These are phyloP conservation scores for Neurospora sp. DNA, from an alignment of 2,329 filamentous ascomycete species.

Conservation along the genomic window DNA sequence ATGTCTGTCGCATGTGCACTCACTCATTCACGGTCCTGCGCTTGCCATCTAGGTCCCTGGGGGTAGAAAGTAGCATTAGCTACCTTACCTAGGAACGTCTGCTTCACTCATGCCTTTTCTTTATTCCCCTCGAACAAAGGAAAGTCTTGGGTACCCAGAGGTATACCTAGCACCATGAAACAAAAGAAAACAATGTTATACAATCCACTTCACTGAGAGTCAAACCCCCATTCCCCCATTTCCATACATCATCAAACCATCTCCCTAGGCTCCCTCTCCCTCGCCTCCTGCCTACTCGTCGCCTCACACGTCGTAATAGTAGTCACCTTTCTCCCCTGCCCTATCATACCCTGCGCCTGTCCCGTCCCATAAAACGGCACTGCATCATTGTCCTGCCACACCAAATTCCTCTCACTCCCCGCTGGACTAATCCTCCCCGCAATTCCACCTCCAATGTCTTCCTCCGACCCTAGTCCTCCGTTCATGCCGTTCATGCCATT, in stretches of 20 bases:
- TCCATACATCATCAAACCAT: not conserved
- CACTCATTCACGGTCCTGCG: too few species aligned
- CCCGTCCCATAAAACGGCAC: not conserved
- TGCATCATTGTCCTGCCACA: not conserved
- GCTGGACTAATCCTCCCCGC: constrained; percentile 6
- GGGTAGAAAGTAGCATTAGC: too few species aligned
- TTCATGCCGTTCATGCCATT: not conserved
- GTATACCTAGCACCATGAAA: not conserved
- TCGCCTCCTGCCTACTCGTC: not conserved
- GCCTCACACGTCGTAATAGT: not conserved
- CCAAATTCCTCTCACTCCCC: constrained; percentile 11
- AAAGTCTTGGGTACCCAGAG: not conserved
- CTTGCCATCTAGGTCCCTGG: too few species aligned
- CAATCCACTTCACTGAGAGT: not conserved
- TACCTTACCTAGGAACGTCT: not conserved
- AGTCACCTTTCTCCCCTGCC: constrained; percentile 2
- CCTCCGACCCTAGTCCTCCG: not conserved
- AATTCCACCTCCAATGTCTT: not conserved
- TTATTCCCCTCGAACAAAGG: not conserved
- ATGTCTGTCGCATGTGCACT: too few species aligned
- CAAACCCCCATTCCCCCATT: not conserved
- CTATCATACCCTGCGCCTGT: not conserved
- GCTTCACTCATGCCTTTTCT: not conserved
- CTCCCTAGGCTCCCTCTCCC: not conserved
- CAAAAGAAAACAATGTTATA: not conserved